phyloP scores from a whole-genome alignment of 2,329 filamentous ascomycete genomes.

The Aspergillus brunneoviolaceus region DNA sequence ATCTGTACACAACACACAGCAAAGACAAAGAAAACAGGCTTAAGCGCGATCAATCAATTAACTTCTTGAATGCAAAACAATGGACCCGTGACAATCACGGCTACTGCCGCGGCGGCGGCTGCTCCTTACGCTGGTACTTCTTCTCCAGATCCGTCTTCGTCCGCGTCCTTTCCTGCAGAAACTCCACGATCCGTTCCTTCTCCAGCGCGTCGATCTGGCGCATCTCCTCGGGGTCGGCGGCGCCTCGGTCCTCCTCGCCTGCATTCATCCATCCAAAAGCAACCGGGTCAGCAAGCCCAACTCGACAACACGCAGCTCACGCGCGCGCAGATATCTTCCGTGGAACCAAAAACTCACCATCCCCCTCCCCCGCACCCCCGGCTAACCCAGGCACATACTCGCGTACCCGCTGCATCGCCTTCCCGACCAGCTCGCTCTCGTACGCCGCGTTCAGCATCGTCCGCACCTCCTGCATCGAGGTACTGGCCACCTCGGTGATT shows the following conservation, averaged over 20 bases:
- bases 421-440: conserved; percentile 14
- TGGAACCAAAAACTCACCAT: not conserved
- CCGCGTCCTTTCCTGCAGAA: conserved; percentile 31
- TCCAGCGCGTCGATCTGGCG: conserved; percentile 30
- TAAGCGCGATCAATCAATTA: not conserved
- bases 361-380: not conserved
- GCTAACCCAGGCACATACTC: conserved; percentile 13
- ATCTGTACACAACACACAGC: too few relatives aligned
- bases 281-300: not conserved
- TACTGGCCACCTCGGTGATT: conserved; percentile 12
- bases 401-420: conserved; percentile 2
- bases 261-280: not conserved
- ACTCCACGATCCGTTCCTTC: conserved; percentile 33
- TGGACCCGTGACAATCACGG: not conserved
- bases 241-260: not conserved
- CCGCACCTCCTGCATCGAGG: conserved; percentile 14
- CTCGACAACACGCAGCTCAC: not conserved
- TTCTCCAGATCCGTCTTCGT: conserved; percentile 19
- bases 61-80: not conserved
- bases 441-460: conserved; percentile 8
- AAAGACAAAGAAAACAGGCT: too few relatives aligned
- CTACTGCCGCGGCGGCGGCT: not conserved
- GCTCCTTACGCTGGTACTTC: not conserved
- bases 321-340: not conserved
- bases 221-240: conserved; percentile 18